Percentiles rank a stretch among this genome's conserved stretches.
These are phyloP conservation scores for Suhomyces panamericanus DNA, from an alignment of 1,139 yeast species.

Conservation along the genomic window DNA sequence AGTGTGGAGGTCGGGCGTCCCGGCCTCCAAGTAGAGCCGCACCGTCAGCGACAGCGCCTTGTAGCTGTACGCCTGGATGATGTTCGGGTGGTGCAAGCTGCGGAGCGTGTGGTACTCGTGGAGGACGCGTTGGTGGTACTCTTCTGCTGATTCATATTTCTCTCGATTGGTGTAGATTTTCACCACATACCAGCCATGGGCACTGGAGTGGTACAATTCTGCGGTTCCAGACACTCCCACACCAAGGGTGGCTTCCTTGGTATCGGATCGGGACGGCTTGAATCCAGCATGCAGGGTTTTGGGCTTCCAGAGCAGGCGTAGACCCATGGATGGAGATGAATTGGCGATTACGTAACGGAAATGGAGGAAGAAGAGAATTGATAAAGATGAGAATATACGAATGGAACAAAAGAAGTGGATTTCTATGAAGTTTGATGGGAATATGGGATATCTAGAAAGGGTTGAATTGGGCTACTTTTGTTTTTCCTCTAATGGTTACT, in stretches of 20 bases:
- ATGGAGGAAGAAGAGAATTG: too few relatives aligned
- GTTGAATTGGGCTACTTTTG: too few relatives aligned
- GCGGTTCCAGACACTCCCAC: conserved; percentile 47
- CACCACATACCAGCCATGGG: conserved; percentile 33
- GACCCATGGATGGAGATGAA: conserved; percentile 1
- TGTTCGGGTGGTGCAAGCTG: conserved; percentile 33
- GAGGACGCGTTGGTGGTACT: conserved; percentile 36
- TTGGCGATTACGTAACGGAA: neutral
- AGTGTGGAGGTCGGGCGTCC: conserved; percentile 18
- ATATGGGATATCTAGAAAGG: too few relatives aligned
- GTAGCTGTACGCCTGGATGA: conserved; percentile 32
- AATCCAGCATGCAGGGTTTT: neutral
- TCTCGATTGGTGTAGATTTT: conserved; percentile 43
- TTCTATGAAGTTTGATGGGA: too few relatives aligned
- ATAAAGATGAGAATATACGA: too few relatives aligned
- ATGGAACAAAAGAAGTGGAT: too few relatives aligned
- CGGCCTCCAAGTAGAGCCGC: conserved; percentile 36
- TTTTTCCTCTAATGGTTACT: too few relatives aligned
- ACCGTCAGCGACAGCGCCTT: conserved; percentile 22
- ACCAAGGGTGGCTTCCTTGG: conserved; percentile 21
- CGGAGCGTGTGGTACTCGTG: conserved; percentile 37
- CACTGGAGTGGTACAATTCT: conserved; percentile 26
- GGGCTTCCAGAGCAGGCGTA: neutral
- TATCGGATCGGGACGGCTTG: conserved; percentile 5
- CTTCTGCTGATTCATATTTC: conserved; percentile 34